Evolutionary conservation across 306 rosid genomes (phyloP).

Genomic region (Alnus glutinosa): DNA sequence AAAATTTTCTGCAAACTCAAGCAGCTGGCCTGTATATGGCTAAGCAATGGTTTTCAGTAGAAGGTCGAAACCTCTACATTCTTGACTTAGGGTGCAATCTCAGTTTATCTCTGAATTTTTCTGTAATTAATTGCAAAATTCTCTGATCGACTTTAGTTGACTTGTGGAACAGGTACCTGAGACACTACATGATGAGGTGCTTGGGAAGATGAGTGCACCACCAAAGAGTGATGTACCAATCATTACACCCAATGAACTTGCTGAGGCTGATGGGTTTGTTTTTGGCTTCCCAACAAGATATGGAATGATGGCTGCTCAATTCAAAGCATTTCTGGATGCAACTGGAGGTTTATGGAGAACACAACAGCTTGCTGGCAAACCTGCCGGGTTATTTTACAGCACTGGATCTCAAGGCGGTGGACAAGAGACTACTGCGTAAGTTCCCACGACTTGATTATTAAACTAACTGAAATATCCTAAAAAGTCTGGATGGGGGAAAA

Average conservation of each 20-base stretch:
- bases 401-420: conserved; percentile 99
- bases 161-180: conserved; percentile 73
- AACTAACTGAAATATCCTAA: neutral
- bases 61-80: neutral
- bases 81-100: neutral
- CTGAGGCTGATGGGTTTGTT: conserved; percentile 86
- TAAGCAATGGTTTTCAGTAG: neutral
- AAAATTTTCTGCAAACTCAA: neutral
- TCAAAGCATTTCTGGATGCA: conserved; percentile 83
- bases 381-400: conserved; percentile 90
- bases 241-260: conserved; percentile 72
- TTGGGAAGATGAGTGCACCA: conserved; percentile 95
- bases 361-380: conserved; percentile 93
- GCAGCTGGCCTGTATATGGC: conserved; percentile 1
- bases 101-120: neutral
- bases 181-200: conserved; percentile 69
- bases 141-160: conserved; percentile 23
- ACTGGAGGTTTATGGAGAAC: conserved; percentile 92
- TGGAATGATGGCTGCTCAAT: conserved; percentile 99
- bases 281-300: conserved; percentile 96
- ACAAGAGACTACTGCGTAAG: conserved; percentile 98
- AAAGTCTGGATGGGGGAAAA: neutral
- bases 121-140: neutral
- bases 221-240: conserved; percentile 75
- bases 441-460: neutral